Base-by-base conservation (phyloP, 371 early-diverging fungal species). In the Choanephora cucurbitarum region DNA sequence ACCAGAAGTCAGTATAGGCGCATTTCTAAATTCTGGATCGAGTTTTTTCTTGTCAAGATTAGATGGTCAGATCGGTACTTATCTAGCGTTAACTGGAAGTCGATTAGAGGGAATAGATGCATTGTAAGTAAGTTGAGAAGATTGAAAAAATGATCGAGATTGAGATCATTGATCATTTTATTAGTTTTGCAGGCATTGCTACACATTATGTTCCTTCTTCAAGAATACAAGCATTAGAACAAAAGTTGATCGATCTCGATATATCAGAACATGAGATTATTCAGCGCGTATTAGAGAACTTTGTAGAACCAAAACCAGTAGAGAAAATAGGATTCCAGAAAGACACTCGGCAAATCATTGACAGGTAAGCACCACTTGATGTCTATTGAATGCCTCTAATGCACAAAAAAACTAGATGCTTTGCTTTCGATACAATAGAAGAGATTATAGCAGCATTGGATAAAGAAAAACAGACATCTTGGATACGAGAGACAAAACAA, bases 1-100 rank as follows among this genome's bases (percentile, higher is more conserved):
- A 89, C 96, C 95, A 13, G 96, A 97, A 75, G 89, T 93, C 15
- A 81, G 77, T 44, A 93, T 97, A 55, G 98, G 99, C 5, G 78
- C 96, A 32, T 93, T 93, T 73, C 93, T 97, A 3, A 97, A 95
- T 59, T 95, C 97, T 6, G 99, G 98, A 17, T 94, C 92, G 2
- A 86, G 91, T 31, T 97, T 96, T 78, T 96, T 94, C 68, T 67
- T 98, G 57, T 86, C 98, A 8, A 78, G 95, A 28, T 64, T 98
- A 62, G 97, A 98, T 65, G 95, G 95, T 13, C 87, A 94, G 69
- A 75, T 93, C 9, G 99, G 99, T 11, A 86, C 89, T 14, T 98
- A 91, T 69, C 72, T 98, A 40, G 99, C 93, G 1, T 75, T 98
- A 67, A 96, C 97, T 5, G 98, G 98, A 3, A 66, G 73, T 33